These are phyloP conservation scores for Termitomyces heimii DNA, from an alignment of 768 basidiomycete genomes.

Conservation along the genomic window DNA sequence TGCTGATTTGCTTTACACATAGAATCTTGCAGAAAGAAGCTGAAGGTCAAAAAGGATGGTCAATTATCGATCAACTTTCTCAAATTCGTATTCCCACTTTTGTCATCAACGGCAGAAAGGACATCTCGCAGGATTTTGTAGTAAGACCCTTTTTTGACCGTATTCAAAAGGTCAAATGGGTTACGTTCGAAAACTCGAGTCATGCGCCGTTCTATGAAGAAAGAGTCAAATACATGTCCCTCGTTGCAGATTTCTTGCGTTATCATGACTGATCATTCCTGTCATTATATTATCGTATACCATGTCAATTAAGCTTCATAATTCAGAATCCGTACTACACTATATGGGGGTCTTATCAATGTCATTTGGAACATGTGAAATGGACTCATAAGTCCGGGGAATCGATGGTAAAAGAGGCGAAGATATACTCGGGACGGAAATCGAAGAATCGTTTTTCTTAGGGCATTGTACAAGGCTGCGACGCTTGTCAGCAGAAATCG, in stretches of 20 bases:
- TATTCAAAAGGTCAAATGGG: constrained; percentile 37
- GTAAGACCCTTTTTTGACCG: constrained; percentile 30
- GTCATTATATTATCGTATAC: background rate
- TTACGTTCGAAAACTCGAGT: constrained; percentile 35
- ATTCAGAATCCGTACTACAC: background rate
- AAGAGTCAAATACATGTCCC: constrained; percentile 29
- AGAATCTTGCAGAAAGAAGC: constrained; percentile 18
- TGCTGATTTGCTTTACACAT: background rate
- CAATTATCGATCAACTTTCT: constrained; percentile 35
- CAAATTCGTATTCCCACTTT: constrained; percentile 33
- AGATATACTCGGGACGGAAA: background rate
- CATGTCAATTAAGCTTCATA: background rate
- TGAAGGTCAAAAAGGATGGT: constrained; percentile 25
- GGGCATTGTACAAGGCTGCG: background rate
- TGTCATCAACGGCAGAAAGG: constrained; percentile 34
- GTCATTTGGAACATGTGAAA: background rate
- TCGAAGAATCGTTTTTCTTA: background rate
- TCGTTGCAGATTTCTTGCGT: constrained; percentile 27
- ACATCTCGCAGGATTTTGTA: constrained; percentile 34
- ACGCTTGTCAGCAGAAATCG: background rate
- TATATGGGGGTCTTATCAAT: background rate
- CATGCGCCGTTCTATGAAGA: constrained; percentile 42
- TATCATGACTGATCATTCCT: background rate
- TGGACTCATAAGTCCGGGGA: background rate
- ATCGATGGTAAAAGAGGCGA: background rate